These are phyloP conservation scores for Glycine tomentella DNA, from an alignment of 306 rosid genomes.

Conservation along the genomic window DNA sequence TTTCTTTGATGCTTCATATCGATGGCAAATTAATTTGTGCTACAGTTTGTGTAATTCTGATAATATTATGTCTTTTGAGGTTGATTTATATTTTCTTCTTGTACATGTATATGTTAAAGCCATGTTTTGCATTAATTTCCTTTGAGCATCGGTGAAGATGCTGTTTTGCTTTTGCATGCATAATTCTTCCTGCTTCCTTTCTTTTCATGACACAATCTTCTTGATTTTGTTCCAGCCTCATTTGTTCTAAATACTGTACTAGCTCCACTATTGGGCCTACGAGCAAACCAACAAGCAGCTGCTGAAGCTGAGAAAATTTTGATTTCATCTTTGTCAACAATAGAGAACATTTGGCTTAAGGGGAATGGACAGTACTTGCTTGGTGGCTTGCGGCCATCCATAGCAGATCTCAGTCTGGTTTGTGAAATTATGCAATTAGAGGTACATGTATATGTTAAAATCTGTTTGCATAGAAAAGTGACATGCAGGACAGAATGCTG, in stretches of 20 bases:
- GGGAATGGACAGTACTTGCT: slow-evolving; percentile 71
- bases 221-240: slow-evolving; percentile 57
- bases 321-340: slow-evolving; percentile 66
- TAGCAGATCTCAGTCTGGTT: slow-evolving; percentile 83
- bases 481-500: slow-evolving; percentile 13
- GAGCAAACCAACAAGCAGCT: slow-evolving; percentile 68
- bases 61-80: slow-evolving; percentile 5
- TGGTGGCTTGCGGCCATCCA: slow-evolving; percentile 76
- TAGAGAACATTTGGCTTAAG: slow-evolving; percentile 84
- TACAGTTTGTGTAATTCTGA: slow-evolving; percentile 11
- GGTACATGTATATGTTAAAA: slow-evolving; percentile 9
- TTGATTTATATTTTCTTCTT: slow-evolving; percentile 14
- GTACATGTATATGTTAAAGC: not conserved
- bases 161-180: slow-evolving; percentile 4
- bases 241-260: slow-evolving; percentile 64
- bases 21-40: slow-evolving; percentile 24
- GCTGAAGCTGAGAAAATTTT: slow-evolving; percentile 72
- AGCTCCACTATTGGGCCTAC: slow-evolving; percentile 71
- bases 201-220: slow-evolving; percentile 38
- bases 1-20: slow-evolving; percentile 17
- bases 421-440: slow-evolving; percentile 87
- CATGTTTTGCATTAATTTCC: slow-evolving; percentile 22
- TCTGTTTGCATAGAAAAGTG: slow-evolving; percentile 15
- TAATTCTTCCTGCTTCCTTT: slow-evolving; percentile 26
- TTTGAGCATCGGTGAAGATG: slow-evolving; percentile 24